These are phyloP conservation scores for Maudiozyma pseudohumilis DNA, from an alignment of 805 yeast species.

Conservation along the genomic window DNA sequence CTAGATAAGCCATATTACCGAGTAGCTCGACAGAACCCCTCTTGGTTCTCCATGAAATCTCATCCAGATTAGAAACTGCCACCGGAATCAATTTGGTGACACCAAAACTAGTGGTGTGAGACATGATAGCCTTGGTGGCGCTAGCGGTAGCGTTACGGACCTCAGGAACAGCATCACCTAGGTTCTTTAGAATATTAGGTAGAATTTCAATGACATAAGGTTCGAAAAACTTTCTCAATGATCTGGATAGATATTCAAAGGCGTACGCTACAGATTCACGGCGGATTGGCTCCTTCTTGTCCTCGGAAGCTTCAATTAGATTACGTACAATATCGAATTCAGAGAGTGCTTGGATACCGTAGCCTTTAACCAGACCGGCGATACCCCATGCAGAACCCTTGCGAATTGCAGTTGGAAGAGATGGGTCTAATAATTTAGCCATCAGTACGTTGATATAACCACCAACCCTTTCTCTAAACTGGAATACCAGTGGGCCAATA, in stretches of 20 bases:
- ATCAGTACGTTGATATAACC: slow-evolving; percentile 49
- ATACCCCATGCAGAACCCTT: slow-evolving; percentile 96
- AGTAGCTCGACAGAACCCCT: slow-evolving; percentile 92
- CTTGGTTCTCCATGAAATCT: slow-evolving; percentile 90
- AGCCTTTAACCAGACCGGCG: slow-evolving; percentile 86
- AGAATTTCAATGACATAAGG: slow-evolving; percentile 87
- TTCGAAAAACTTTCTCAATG: slow-evolving; percentile 72
- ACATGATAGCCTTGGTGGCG: slow-evolving; percentile 85
- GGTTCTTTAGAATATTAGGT: slow-evolving; percentile 66
- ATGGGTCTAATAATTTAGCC: slow-evolving; percentile 44
- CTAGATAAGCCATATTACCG: slow-evolving; percentile 96
- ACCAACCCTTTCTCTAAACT: slow-evolving; percentile 42
- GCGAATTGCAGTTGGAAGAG: slow-evolving; percentile 39
- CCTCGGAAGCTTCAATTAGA: slow-evolving; percentile 77
- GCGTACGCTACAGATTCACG: slow-evolving; percentile 86
- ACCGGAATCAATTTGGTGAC: slow-evolving; percentile 84
- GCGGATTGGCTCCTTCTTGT: slow-evolving; percentile 58
- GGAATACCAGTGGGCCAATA: slow-evolving; percentile 68
- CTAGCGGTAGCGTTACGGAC: slow-evolving; percentile 84
- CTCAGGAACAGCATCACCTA: slow-evolving; percentile 78
- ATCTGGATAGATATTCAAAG: slow-evolving; percentile 72
- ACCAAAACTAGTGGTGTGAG: slow-evolving; percentile 84
- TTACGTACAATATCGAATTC: slow-evolving; percentile 69
- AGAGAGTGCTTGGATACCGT: slow-evolving; percentile 69
- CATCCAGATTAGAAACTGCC: slow-evolving; percentile 77